Evolutionary conservation across 768 basidiomycete species (phyloP).

Genomic region (Agrocybe pediades): DNA sequence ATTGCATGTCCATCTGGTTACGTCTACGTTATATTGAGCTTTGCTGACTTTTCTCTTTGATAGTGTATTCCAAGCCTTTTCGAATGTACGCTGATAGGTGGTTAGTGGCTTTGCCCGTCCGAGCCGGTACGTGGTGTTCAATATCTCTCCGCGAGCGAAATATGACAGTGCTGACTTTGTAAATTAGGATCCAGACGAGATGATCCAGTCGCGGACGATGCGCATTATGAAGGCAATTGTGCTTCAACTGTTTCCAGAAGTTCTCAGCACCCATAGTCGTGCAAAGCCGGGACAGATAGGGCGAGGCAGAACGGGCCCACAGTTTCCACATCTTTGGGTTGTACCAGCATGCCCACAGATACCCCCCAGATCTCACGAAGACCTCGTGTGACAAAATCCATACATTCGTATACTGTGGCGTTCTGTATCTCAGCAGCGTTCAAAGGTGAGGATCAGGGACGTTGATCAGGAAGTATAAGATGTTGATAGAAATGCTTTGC

Average conservation of each 20-base stretch:
- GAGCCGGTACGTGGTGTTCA: constrained; percentile 14
- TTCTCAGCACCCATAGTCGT: constrained; percentile 35
- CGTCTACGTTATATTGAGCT: constrained; percentile 19
- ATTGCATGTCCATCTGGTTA: constrained; percentile 26
- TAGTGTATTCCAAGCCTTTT: constrained; percentile 21
- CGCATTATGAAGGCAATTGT: constrained; percentile 24
- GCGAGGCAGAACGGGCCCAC: constrained; percentile 31
- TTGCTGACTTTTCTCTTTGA: constrained; percentile 4
- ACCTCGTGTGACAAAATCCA: constrained; percentile 26
- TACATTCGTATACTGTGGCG: constrained; percentile 36
- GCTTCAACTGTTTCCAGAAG: constrained; percentile 33
- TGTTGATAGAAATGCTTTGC: constrained; percentile 27
- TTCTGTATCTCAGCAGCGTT: constrained; percentile 23
- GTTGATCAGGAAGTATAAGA: constrained; percentile 20
- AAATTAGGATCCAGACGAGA: constrained; percentile 29
- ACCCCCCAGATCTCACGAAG: constrained; percentile 36
- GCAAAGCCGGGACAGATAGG: constrained; percentile 20
- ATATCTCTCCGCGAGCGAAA: constrained; percentile 10
- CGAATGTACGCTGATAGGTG: constrained; percentile 26
- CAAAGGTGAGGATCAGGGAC: neutral
- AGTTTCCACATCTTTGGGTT: constrained; percentile 29
- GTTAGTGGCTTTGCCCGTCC: constrained; percentile 23
- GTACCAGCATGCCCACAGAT: constrained; percentile 39
- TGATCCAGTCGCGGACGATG: constrained; percentile 30
- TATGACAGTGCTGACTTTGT: constrained; percentile 26